phyloP scores from a whole-genome alignment of 805 yeast genomes.

The Candida loeiensis region DNA sequence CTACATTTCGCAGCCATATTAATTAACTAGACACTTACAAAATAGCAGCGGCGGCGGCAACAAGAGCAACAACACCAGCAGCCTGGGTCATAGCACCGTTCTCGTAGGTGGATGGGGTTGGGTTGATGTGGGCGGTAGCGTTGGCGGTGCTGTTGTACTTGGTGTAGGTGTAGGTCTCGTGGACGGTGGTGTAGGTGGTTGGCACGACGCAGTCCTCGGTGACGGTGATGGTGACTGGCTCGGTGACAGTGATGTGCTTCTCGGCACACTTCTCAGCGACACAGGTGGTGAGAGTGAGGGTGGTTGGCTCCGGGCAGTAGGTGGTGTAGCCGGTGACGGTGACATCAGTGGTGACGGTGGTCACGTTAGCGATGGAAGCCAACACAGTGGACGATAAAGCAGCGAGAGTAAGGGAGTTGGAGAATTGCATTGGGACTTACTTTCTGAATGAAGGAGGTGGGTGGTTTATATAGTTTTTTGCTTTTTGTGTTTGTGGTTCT shows the following conservation, averaged over 20 bases:
- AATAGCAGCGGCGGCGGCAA: constrained; percentile 8
- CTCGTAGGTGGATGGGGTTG: constrained; percentile 4
- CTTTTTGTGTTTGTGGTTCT: neutral
- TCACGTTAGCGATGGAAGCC: constrained; percentile 10
- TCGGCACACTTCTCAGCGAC: constrained; percentile 15
- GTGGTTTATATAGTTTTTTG: neutral
- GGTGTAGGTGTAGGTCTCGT: neutral
- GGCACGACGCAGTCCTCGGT: constrained; percentile 20
- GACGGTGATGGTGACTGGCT: constrained; percentile 19
- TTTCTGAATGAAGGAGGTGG: too few relatives aligned
- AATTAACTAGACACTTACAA: neutral
- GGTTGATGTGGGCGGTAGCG: neutral
- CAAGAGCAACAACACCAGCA: constrained; percentile 6
- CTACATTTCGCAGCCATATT: neutral
- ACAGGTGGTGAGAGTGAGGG: constrained; percentile 21
- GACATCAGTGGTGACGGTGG: constrained; percentile 21
- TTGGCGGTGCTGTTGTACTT: neutral
- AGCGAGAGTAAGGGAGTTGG: constrained; percentile 5
- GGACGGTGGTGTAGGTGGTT: constrained; percentile 11
- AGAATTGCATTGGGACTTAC: constrained; percentile 10
- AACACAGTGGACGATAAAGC: constrained; percentile 7
- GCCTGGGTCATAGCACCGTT: constrained; percentile 2
- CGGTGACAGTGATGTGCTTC: constrained; percentile 20
- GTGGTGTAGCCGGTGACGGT: constrained; percentile 25
- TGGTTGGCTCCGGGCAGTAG: constrained; percentile 24